phyloP scores from a whole-genome alignment of 2,329 filamentous ascomycete genomes.

The Sodiomyces alkalinus region DNA sequence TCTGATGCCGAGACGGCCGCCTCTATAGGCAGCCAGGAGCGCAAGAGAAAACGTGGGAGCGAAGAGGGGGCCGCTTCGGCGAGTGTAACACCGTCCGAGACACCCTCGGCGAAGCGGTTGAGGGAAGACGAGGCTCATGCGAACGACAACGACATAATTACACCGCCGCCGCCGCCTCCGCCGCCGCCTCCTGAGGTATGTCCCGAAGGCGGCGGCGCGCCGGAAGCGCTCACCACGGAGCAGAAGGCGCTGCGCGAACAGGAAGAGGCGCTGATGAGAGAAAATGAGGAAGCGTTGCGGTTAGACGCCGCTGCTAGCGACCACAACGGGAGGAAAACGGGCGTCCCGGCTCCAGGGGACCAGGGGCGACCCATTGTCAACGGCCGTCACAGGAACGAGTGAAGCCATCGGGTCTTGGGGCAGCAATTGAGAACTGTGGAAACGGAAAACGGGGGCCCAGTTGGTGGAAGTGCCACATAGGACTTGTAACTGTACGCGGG shows the following conservation, averaged over 20 bases:
- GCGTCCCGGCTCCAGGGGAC: too few species aligned
- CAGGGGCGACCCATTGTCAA: too few species aligned
- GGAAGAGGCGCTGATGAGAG: constrained; percentile 32
- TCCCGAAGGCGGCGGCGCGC: constrained; percentile 17
- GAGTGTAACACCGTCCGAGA: constrained; percentile 35
- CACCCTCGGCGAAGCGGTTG: constrained; percentile 37
- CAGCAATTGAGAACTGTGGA: too few species aligned
- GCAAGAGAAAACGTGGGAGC: constrained; percentile 51
- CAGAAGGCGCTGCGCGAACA: constrained; percentile 31
- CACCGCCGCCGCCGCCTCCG: constrained; percentile 33
- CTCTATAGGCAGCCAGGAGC: constrained; percentile 31
- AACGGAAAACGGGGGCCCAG: too few species aligned
- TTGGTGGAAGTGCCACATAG: too few species aligned
- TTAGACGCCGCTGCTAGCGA: constrained; percentile 24
- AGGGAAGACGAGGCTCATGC: constrained; percentile 25
- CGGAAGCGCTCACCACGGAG: constrained; percentile 21
- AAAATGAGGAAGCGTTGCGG: constrained; percentile 39
- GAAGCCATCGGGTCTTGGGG: too few species aligned
- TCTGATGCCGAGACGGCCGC: constrained; percentile 28
- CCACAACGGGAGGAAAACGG: too few species aligned
- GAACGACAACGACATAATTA: too few species aligned
- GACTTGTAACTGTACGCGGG: too few species aligned
- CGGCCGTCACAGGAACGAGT: too few species aligned
- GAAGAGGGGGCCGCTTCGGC: constrained; percentile 26
- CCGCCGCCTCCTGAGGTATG: constrained; percentile 29